Evolutionary conservation across 306 rosid species (phyloP), one percentile per base, ranked within the genome.

Genomic region (Ziziphus jujuba): DNA sequence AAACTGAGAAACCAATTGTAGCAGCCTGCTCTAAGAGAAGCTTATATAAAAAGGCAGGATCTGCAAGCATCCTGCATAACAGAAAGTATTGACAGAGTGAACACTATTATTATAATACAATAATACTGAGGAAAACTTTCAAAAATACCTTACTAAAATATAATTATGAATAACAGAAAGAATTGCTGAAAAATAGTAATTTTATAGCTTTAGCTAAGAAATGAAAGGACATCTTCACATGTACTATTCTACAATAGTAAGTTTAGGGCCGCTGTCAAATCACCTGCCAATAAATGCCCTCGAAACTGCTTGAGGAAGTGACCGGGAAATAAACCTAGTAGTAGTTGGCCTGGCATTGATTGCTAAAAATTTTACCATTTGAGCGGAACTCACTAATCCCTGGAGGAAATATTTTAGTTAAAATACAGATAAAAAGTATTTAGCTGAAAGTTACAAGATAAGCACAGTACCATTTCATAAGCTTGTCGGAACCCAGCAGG

Each of bases 401-500:
- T 95, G 82, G 38, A 81, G 56, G 38, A 59, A 70, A 71, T 38
- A 63, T 50, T 28, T 75, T 23, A 60, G 68, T 88, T 79, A 81
- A 86, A 35, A 73, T 56, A 50, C 7, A n/a, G 71, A 59, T 44
- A 57, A 75, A n/a, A 21, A 54, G 61, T 64, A 45, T 49, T 67
- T 72, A 75, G 3, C 25, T 61, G 67, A 75, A 80, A 67, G 55
- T 43, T 50, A 19, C 17, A 53, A 23, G 36, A 72, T 70, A 71
- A 71, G 24, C 52, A 73, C 61, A 20, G 63, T 59, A 90, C 97
- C 99, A 95, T 86, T 84, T 95, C 99, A 81, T 88, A 90, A 59
- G 99, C 97, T 82, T 93, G 97, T 21, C 99, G 96, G 59, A 93
- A 79, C 66, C 99, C 99, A 59, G 97, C 99, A 65, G 99, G 99